A percentile compares a stretch with the other conserved stretches of the same genome.
These are phyloP conservation scores for Recurvomyces mirabilis DNA, from an alignment of 495 filamentous ascomycete species.

Conservation along the genomic window DNA sequence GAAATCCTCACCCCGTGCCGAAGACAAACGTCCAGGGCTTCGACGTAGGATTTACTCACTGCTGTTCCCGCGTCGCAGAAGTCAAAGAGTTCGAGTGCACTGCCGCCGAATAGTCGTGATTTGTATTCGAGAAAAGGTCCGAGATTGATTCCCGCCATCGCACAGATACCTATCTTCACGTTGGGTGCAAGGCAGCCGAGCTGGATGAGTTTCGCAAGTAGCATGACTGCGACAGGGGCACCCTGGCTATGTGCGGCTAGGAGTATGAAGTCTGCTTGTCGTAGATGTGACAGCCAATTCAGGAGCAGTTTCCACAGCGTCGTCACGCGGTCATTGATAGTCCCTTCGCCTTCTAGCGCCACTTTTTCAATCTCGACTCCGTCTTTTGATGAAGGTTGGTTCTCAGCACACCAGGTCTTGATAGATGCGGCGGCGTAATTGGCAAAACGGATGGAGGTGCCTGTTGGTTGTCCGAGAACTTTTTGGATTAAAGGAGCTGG, in stretches of 20 bases:
- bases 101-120: slow-evolving; percentile 71
- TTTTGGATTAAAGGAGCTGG: slow-evolving; percentile 73
- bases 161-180: slow-evolving; percentile 66
- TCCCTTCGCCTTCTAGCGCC: slow-evolving; percentile 95
- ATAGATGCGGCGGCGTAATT: slow-evolving; percentile 79
- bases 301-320: slow-evolving; percentile 86
- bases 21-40: slow-evolving; percentile 59
- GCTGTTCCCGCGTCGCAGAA: slow-evolving; percentile 69
- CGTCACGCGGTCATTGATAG: slow-evolving; percentile 78
- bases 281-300: slow-evolving; percentile 89
- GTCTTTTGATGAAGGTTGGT: slow-evolving; percentile 41
- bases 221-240: slow-evolving; percentile 83
- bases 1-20: slow-evolving; percentile 70
- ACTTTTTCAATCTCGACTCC: slow-evolving; percentile 79
- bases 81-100: slow-evolving; percentile 84
- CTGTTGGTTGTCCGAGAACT: slow-evolving; percentile 86
- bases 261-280: slow-evolving; percentile 76
- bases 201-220: slow-evolving; percentile 81
- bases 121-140: slow-evolving; percentile 84
- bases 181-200: slow-evolving; percentile 57
- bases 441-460: slow-evolving; percentile 87
- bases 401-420: slow-evolving; percentile 60
- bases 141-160: slow-evolving; percentile 90
- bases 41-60: slow-evolving; percentile 71
- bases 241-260: slow-evolving; percentile 91